phyloP scores from a whole-genome alignment of 2,329 filamentous ascomycete genomes.

The Didymosphaeria variabile region DNA sequence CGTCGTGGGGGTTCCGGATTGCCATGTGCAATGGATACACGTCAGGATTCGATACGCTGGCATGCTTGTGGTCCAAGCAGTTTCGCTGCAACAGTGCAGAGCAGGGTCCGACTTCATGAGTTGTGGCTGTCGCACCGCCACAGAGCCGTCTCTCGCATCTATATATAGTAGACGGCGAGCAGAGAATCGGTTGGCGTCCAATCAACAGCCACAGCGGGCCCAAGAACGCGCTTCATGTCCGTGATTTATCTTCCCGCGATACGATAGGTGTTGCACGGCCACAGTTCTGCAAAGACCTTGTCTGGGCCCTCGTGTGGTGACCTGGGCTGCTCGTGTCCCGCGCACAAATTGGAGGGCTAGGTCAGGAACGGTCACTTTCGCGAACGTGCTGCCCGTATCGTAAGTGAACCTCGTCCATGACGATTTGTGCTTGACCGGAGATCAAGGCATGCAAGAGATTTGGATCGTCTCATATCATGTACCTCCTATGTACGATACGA shows the following conservation, averaged over 20 bases:
- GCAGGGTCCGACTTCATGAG: slow-evolving; percentile 14
- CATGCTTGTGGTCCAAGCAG: slow-evolving; percentile 15
- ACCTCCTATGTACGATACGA: slow-evolving; percentile 17
- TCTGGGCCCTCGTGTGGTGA: slow-evolving; percentile 31
- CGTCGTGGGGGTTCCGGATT: slow-evolving; percentile 15
- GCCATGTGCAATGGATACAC: slow-evolving; percentile 35
- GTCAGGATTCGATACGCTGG: slow-evolving; percentile 20
- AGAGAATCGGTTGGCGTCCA: slow-evolving; percentile 21
- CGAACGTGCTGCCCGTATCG: slow-evolving; percentile 27
- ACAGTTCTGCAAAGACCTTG: slow-evolving; percentile 26
- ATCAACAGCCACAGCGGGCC: slow-evolving; percentile 14
- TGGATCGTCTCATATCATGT: slow-evolving; percentile 29
- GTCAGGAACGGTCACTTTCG: slow-evolving; percentile 30
- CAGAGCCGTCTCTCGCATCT: slow-evolving; percentile 24
- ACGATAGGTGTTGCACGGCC: slow-evolving; percentile 34
- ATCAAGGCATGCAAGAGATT: slow-evolving; percentile 31
- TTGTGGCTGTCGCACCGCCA: slow-evolving; percentile 29
- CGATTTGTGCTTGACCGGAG: slow-evolving; percentile 29
- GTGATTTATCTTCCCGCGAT: slow-evolving; percentile 24
- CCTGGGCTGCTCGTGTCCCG: slow-evolving; percentile 25
- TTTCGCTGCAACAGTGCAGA: slow-evolving; percentile 20
- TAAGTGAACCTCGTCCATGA: slow-evolving; percentile 13
- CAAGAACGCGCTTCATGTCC: slow-evolving; percentile 25
- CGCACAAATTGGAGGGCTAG: slow-evolving; percentile 29
- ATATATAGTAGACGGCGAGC: slow-evolving; percentile 26